Evolutionary conservation across 345 rosid genomes (phyloP).

Genomic region (Murraya paniculata): DNA sequence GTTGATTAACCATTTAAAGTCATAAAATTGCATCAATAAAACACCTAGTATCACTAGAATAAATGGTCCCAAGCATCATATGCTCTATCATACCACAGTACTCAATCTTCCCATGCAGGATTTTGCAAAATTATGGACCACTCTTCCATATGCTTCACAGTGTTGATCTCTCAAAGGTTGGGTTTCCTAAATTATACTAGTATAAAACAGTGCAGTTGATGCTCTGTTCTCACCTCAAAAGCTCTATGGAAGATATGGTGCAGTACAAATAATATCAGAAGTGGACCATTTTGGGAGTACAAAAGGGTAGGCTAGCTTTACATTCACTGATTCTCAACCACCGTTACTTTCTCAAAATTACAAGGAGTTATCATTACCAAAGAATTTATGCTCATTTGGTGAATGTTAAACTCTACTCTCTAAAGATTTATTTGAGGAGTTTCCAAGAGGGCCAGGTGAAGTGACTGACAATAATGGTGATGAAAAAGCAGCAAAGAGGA

Average conservation of each 20-base stretch:
- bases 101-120: conserved; percentile 11
- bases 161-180: neutral
- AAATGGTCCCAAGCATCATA: conserved; percentile 16
- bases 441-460: conserved; percentile 16
- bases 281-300: neutral
- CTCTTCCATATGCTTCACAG: conserved; percentile 4
- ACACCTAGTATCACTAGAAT: neutral
- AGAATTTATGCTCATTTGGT: neutral
- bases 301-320: neutral
- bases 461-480: conserved; percentile 30
- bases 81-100: conserved; percentile 11
- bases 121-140: conserved; percentile 21
- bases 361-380: neutral
- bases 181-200: neutral
- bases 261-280: neutral
- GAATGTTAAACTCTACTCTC: neutral
- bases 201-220: neutral
- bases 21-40: neutral
- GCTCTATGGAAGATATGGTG: neutral
- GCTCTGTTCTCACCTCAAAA: neutral
- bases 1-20: neutral
- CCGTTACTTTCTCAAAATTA: neutral
- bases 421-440: neutral
- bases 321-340: neutral
- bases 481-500: conserved; percentile 15